Evolutionary conservation across 2,329 filamentous ascomycete species (phyloP).

Genomic region (Sphaerulina musiva): DNA sequence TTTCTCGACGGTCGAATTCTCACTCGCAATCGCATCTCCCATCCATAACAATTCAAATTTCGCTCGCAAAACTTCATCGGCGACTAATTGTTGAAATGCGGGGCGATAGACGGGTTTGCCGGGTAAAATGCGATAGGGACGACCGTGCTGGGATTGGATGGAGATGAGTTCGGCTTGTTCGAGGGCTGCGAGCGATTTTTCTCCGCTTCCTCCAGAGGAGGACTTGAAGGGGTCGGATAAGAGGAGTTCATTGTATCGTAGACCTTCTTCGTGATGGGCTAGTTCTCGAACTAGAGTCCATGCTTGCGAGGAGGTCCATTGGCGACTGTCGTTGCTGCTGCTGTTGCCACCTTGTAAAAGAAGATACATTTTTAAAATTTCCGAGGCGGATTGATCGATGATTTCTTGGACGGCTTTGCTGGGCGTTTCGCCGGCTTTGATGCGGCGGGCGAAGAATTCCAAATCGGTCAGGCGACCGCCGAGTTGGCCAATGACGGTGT

Average conservation of each 20-base stretch:
- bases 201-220: constrained; percentile 47
- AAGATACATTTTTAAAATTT: constrained; percentile 90
- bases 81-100: constrained; percentile 66
- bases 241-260: constrained; percentile 82
- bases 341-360: constrained; percentile 37
- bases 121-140: constrained; percentile 68
- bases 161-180: constrained; percentile 81
- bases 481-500: constrained; percentile 71
- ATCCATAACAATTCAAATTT: constrained; percentile 60
- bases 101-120: constrained; percentile 82
- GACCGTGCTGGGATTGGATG: constrained; percentile 64
- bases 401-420: constrained; percentile 78
- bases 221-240: constrained; percentile 66
- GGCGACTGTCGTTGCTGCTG: constrained; percentile 47
- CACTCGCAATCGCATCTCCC: constrained; percentile 61
- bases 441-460: constrained; percentile 83
- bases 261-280: constrained; percentile 52
- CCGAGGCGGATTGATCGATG: constrained; percentile 77
- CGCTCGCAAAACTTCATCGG: constrained; percentile 66
- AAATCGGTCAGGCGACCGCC: constrained; percentile 93
- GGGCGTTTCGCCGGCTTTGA: constrained; percentile 80
- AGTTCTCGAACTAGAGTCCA: constrained; percentile 82
- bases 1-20: constrained; percentile 68
- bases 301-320: constrained; percentile 79
- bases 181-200: constrained; percentile 69